Evolutionary conservation across 2,329 filamentous ascomycete genomes (phyloP).

Genomic region (Fusarium buharicum): DNA sequence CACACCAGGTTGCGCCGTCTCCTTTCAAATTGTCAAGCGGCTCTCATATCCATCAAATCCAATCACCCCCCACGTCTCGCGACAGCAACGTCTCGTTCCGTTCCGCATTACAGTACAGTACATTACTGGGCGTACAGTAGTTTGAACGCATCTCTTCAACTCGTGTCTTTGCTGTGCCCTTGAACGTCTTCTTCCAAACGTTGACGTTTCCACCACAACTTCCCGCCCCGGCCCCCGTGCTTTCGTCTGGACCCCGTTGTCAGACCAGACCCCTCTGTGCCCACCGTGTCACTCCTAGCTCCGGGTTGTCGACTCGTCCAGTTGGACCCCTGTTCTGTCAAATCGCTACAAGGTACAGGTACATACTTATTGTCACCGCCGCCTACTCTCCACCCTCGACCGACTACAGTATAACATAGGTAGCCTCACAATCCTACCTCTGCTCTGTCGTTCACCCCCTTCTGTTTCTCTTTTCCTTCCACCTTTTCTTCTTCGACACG

Average conservation of each 20-base stretch:
- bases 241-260: constrained; percentile 29
- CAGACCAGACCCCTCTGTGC: constrained; percentile 32
- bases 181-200: neutral
- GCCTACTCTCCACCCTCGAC: constrained; percentile 45
- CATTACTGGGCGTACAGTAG: neutral
- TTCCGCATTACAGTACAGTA: constrained; percentile 4
- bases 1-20: constrained; percentile 2
- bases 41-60: constrained; percentile 23
- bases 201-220: constrained; percentile 26
- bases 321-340: constrained; percentile 42
- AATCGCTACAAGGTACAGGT: constrained; percentile 39
- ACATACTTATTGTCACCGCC: constrained; percentile 45
- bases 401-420: constrained; percentile 40
- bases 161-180: neutral
- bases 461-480: constrained; percentile 29
- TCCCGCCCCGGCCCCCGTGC: constrained; percentile 9
- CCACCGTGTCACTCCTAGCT: constrained; percentile 39
- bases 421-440: constrained; percentile 41
- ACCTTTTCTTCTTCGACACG: constrained; percentile 24
- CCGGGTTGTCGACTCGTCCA: constrained; percentile 16
- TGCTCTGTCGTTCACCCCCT: constrained; percentile 33
- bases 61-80: constrained; percentile 25
- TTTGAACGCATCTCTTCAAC: constrained; percentile 3
- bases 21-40: constrained; percentile 11
- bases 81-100: constrained; percentile 6